Base-by-base conservation (phyloP, 768 basidiomycete species). In the Phallus indusiatus region DNA sequence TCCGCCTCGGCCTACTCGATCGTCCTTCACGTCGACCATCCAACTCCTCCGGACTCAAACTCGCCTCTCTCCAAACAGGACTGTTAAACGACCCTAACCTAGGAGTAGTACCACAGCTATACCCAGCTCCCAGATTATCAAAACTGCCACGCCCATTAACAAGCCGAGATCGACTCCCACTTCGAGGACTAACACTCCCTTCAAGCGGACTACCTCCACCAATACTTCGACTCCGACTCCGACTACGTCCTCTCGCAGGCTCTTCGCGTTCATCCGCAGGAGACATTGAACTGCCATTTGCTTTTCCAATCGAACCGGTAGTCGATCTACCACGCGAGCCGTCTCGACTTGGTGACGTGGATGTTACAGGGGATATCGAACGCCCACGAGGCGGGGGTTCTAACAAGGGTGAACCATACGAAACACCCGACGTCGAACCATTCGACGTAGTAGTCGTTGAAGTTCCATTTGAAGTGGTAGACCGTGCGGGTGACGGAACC, bases 81-180 rank as follows among this genome's bases (percentile, higher is more conserved):
- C 16, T 56, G 55, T 9, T 77, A 73, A 34, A 78, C 77, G 77
- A 64, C 68, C 42, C 74, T 73, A 34, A 75, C 76, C 1, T 76
- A 73, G 58, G 60, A 71, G 8, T 74, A 71, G 8, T 74, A 0
- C 72, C 68, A 17, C 74, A 73, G 1, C 72, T 75, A 70, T 64
- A 65, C 64, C 68, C 9, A n/a, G n/a, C n/a, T 64, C 60, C 62
- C 64, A 64, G 7, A 70, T 28, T 21, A 59, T 51, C 21, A 10
- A 53, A 50, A 36, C 50, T 59, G 5, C 49, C 57, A 42, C 42
- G 42, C 11, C 57, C 33, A 12, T 48, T 36, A 36, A 47, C 48
- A 1, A 59, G 50, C 17, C 57, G 49, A 52, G 47, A 52, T 8
- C 34, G 34, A 47, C 57, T 59, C 11, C 50, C 57, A n/a, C 47